Evolutionary conservation across 2,329 filamentous ascomycete genomes (phyloP), one percentile per base, ranked within the genome.

Genomic region (Venturia carpophila): DNA sequence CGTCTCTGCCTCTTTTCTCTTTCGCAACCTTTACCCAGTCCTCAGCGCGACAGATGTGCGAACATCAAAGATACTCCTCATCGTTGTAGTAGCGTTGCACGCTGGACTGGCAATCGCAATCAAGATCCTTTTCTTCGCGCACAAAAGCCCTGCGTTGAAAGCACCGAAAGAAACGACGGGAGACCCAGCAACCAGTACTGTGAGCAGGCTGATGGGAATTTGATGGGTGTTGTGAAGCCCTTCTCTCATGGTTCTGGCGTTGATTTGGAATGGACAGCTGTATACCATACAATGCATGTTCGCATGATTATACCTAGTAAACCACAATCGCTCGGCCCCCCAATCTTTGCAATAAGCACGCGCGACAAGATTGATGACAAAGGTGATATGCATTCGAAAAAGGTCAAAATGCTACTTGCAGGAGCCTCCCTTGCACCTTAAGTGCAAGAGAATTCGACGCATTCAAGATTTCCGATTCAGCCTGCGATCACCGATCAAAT

Each of bases 21-120:
- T 77, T 13, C 69, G 75, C 9, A 77, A 77, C 62, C 61, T 77
- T 0, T 67, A 63, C 24, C 94, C 94, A 0, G 90, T 99, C 21
- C 84, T 99, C 67, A 94, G 87, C 75, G 92, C 93, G 60, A 97
- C 92, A 42, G 94, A 97, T 76, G 87, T 87, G 68, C 91, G 96
- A 80, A 92, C 90, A 30, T 94, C 90, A 77, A 96, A 95, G 83
- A 82, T 91, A 27, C 78, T 99, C 68, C 82, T 99, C 67, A 80
- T 97, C 63, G 80, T 93, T 27, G 92, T 99, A 34, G 83, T 97
- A 39, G 83, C 84, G 39, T 80, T 97, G 68, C 94, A 99, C 78
- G 87, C 92, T 37, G 94, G 89, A n/a, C 81, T 99, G 69, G 58
- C 64, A 37, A 62, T 66, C n/a, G 64, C 64, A 0, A 66, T 66